A percentile compares a stretch with the other conserved stretches of the same genome.
Conservation (phyloP, 345 rosid genomes). For the Mallotus nudiflorus region DNA sequence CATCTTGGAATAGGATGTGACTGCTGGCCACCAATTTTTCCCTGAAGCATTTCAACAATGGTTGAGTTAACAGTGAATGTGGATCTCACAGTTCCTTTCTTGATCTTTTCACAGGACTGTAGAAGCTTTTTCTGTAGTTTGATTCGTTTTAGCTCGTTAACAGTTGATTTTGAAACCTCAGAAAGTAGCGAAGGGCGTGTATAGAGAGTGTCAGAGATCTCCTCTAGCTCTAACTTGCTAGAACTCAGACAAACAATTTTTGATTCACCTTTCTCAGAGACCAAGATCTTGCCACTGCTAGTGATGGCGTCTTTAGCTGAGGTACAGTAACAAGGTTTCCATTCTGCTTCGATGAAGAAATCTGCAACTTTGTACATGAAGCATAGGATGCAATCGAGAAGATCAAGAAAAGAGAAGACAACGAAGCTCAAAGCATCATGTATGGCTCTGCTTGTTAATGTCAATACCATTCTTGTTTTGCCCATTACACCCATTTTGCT, state of each 20-base stretch:
- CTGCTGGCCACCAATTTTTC: conserved; percentile 46
- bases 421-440: conserved; percentile 57
- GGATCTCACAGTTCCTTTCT: conserved; percentile 39
- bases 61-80: conserved; percentile 55
- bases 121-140: conserved; percentile 31
- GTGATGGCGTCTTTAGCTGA: conserved; percentile 69
- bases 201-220: conserved; percentile 89
- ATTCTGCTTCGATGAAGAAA: conserved; percentile 75
- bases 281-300: conserved; percentile 58
- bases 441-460: conserved; percentile 17
- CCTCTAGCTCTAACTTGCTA: conserved; percentile 76
- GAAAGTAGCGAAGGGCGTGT: conserved; percentile 57
- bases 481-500: conserved; percentile 13
- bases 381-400: conserved; percentile 68
- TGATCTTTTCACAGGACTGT: conserved; percentile 37
- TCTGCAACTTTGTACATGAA: conserved; percentile 68
- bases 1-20: conserved; percentile 60
- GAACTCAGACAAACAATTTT: conserved; percentile 68
- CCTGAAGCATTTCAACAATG: conserved; percentile 64
- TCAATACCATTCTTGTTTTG: conserved; percentile 22
- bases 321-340: conserved; percentile 83
- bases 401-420: conserved; percentile 77
- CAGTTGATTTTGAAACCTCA: conserved; percentile 38
- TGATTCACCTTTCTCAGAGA: conserved; percentile 76
- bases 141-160: conserved; percentile 22